A percentile compares a stretch with the other conserved stretches of the same genome.
These are phyloP conservation scores for Favolaschia claudopus DNA, from an alignment of 768 basidiomycete genomes.

Conservation along the genomic window DNA sequence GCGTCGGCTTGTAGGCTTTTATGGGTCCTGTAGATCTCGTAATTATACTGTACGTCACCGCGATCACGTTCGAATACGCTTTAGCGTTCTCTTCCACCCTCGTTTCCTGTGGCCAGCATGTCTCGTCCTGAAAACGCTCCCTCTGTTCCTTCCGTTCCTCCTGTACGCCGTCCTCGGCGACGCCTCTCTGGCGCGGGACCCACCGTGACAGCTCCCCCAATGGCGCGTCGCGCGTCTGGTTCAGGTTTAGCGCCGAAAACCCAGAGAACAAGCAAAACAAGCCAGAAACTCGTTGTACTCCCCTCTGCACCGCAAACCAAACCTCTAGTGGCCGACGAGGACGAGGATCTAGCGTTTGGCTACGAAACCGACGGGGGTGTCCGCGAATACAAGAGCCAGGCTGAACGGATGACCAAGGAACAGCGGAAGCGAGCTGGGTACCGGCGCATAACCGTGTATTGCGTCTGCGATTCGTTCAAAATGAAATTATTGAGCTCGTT, in stretches of 20 bases:
- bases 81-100: too few species aligned
- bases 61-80: too few species aligned
- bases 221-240: slow-evolving; percentile 48
- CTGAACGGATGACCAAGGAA: slow-evolving; percentile 88
- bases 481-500: slow-evolving; percentile 87
- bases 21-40: too few species aligned
- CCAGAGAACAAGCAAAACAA: slow-evolving; percentile 88
- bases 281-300: slow-evolving; percentile 88
- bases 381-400: slow-evolving; percentile 82
- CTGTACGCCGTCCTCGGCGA: slow-evolving; percentile 40
- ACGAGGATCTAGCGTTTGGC: slow-evolving; percentile 62
- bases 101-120: too few species aligned
- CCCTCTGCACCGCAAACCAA: slow-evolving; percentile 91
- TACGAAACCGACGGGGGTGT: slow-evolving; percentile 73
- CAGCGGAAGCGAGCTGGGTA: slow-evolving; percentile 84
- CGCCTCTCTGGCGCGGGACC: slow-evolving; percentile 32
- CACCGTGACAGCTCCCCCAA: slow-evolving; percentile 3
- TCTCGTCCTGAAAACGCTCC: slow-evolving; percentile 16
- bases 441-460: slow-evolving; percentile 89
- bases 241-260: slow-evolving; percentile 55
- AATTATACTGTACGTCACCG: slow-evolving; percentile 23
- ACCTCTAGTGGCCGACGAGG: slow-evolving; percentile 57
- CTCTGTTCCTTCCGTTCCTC: slow-evolving; percentile 35
- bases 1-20: too few species aligned
- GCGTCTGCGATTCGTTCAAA: slow-evolving; percentile 83